Base-by-base conservation (phyloP, 768 basidiomycete genomes). In the Pleurotus citrinopileatus region DNA sequence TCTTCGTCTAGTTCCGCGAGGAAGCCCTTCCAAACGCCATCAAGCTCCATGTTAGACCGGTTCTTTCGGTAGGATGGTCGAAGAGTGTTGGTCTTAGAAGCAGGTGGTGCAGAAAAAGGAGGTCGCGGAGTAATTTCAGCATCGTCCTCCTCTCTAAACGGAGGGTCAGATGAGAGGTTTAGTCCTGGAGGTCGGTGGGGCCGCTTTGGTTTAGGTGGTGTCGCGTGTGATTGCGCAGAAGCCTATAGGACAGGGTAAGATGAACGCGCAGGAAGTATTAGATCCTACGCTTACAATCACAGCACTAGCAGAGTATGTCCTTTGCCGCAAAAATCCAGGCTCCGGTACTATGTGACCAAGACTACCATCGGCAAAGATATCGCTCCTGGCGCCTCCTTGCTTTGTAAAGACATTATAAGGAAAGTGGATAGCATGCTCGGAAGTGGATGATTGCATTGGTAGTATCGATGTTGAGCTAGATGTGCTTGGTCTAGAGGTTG, bases 1-100 rank as follows among this genome's bases (percentile, higher is more conserved):
- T 57, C 56, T 42, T 60, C 63, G 19, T 66, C 55, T 5, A 59
- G 57, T 27, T 66, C 67, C n/a, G 59, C 47, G 17, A 69, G 54
- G 34, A 69, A 68, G 4, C 60, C 60, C 42, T 65, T 57, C 67
- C 68, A 70, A 15, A 65, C 61, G 45, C 64, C 56, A 52, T 70
- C 68, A 37, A 68, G 55, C 52, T 67, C 63, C 19, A 56, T 38
- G 26, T 57, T 36, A 51, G 48, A 36, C 12, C 48, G 48, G 25
- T 22, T 25, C n/a, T 19, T 23, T 37, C 48, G 48, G 8, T n/a
- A 32, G 6, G 32, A 17, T 20, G 19, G 28, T 34, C 20, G 6
- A 19, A n/a, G 22, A 22, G 26, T 29, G 12, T 15, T 6, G 20
- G n/a, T 36, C 48, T 51, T 51, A 22, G 38, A 51, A 13, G 12